These are phyloP conservation scores for Actinomortierella ambigua DNA, from an alignment of 371 early-diverging fungal genomes.

Conservation along the genomic window DNA sequence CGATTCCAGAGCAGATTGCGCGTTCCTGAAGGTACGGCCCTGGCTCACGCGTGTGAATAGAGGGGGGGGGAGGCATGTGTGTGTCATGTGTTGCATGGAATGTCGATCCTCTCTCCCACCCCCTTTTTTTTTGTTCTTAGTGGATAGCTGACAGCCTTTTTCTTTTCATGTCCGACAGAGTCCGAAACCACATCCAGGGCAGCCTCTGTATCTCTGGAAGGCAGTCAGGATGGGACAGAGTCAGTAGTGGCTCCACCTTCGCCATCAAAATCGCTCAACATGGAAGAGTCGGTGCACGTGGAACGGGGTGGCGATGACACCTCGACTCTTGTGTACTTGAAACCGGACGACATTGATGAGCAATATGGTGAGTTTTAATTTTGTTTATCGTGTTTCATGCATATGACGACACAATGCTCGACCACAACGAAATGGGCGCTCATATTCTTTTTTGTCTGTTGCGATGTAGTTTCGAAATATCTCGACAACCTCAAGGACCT, in stretches of 20 bases:
- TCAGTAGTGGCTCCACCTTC: conserved; percentile 23
- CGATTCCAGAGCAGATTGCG: conserved; percentile 23
- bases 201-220: conserved; percentile 30
- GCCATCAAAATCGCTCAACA: conserved; percentile 21
- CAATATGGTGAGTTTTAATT: conserved; percentile 50
- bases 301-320: conserved; percentile 60
- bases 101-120: no score
- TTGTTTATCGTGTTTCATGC: no score
- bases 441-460: conserved; percentile 8
- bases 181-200: conserved; percentile 21
- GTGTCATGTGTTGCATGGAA: no score
- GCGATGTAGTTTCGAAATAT: conserved; percentile 52
- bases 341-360: conserved; percentile 48
- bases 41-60: no score
- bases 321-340: conserved; percentile 47
- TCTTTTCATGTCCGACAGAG: conserved; percentile 4
- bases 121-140: no score
- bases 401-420: no score
- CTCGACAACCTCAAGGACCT: conserved; percentile 51
- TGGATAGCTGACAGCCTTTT: background rate
- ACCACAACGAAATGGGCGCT: conserved; percentile 3
- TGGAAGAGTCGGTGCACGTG: conserved; percentile 20
- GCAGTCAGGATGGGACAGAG: conserved; percentile 15
- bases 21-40: conserved; percentile 26
- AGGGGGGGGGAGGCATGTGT: no score